Evolutionary conservation across 192 early-diverging fungal species (phyloP).

Genomic region (Phlyctochytrium planicorne): DNA sequence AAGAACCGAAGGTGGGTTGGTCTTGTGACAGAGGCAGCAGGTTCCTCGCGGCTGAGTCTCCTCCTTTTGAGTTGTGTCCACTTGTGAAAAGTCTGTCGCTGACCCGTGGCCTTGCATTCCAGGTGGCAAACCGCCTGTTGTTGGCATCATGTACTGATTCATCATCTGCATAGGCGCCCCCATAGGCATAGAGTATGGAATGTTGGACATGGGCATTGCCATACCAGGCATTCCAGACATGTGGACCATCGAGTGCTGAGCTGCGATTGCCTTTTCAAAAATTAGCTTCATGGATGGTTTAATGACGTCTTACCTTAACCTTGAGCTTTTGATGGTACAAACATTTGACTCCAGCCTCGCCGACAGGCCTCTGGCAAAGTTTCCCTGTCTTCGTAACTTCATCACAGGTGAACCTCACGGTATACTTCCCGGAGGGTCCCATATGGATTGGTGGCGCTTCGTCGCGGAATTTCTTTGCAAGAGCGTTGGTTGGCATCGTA

Average conservation of each 20-base stretch:
- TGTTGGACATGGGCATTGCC: conserved; percentile 1
- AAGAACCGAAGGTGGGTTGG: conserved; percentile 6
- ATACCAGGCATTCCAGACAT: conserved; percentile 5
- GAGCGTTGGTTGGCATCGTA: neutral
- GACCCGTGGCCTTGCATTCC: no score
- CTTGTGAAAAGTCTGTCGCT: no score
- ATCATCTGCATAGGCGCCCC: no score
- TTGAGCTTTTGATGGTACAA: conserved; percentile 37
- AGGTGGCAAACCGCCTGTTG: no score
- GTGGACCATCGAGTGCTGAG: conserved; percentile 8
- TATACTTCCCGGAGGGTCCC: conserved; percentile 30
- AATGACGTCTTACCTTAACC: conserved; percentile 10
- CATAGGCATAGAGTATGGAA: no score
- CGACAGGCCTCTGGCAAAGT: conserved; percentile 41
- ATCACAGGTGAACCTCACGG: conserved; percentile 32
- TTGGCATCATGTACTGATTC: no score
- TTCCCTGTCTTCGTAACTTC: conserved; percentile 34
- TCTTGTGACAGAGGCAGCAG: neutral
- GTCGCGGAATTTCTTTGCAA: neutral
- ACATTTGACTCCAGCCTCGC: conserved; percentile 38
- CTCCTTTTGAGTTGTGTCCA: neutral
- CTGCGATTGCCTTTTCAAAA: conserved; percentile 6
- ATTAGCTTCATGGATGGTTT: neutral
- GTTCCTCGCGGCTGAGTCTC: neutral
- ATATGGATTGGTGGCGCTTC: neutral